Evolutionary conservation across 169 alveolate species (phyloP).

Genomic region (Plasmodium gonderi): DNA sequence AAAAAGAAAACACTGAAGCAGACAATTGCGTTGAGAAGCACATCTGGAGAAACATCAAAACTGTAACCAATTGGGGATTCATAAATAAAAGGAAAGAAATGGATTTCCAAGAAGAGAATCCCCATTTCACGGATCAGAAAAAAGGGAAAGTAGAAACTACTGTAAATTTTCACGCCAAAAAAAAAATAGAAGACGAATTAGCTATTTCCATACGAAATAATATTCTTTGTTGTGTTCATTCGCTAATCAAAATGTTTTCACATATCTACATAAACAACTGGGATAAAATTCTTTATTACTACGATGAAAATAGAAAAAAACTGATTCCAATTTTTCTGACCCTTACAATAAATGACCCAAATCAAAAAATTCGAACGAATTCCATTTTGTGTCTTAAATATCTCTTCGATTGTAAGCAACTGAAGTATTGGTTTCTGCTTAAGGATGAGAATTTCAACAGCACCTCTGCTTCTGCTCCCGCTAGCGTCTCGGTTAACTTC

Average conservation of each 20-base stretch:
- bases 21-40: background rate
- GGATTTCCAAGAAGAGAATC: background rate
- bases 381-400: constrained; percentile 59
- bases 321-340: constrained; percentile 35
- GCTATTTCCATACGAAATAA: constrained; percentile 27
- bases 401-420: constrained; percentile 65
- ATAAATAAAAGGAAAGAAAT: background rate
- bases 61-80: background rate
- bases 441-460: background rate
- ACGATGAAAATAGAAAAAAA: constrained; percentile 45
- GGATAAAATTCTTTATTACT: constrained; percentile 67
- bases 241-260: constrained; percentile 56
- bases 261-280: constrained; percentile 68
- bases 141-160: background rate
- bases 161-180: background rate
- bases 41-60: background rate
- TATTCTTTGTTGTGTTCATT: constrained; percentile 44
- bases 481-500: background rate
- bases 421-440: constrained; percentile 35
- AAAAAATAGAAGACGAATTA: constrained; percentile 53
- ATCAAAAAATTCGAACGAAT: constrained; percentile 43
- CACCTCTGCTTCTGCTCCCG: background rate
- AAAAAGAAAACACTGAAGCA: background rate
- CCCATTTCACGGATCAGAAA: background rate
- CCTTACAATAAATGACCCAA: constrained; percentile 21